Evolutionary conservation across 305 asterid species (phyloP).

Genomic region (Withania somnifera): DNA sequence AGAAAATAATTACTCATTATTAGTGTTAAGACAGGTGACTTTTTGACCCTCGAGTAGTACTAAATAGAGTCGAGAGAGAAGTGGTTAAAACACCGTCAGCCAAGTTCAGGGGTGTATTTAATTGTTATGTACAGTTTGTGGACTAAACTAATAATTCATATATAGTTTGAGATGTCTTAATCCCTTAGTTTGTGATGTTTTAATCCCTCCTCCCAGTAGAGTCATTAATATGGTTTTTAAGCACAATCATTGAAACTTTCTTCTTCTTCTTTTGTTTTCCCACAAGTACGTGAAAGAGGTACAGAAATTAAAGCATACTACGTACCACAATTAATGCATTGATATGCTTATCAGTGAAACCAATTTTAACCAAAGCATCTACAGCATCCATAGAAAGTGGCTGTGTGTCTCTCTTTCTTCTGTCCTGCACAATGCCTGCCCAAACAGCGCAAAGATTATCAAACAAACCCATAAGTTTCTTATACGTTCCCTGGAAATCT

Average conservation of each 20-base stretch:
- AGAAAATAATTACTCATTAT: neutral
- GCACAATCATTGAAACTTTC: neutral
- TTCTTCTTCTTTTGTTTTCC: neutral
- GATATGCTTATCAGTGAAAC: neutral
- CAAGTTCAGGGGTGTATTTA: too few species aligned
- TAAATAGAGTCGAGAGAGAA: too few species aligned
- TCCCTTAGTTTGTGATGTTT: too few species aligned
- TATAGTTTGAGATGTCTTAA: too few species aligned
- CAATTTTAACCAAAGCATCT: neutral
- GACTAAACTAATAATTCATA: too few species aligned
- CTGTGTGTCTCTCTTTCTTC: neutral
- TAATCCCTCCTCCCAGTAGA: too few species aligned
- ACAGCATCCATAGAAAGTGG: neutral
- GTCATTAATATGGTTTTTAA: too few species aligned
- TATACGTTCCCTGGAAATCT: neutral
- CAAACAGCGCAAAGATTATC: neutral
- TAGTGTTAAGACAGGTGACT: too few species aligned
- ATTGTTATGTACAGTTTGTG: too few species aligned
- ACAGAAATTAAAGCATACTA: neutral
- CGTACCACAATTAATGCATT: neutral
- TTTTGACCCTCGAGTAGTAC: too few species aligned
- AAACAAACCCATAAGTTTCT: neutral
- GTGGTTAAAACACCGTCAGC: too few species aligned
- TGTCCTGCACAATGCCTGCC: neutral
- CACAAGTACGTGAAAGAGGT: neutral